Conservation (phyloP, 2,329 filamentous ascomycete genomes). For the Paramyrothecium roridum region DNA sequence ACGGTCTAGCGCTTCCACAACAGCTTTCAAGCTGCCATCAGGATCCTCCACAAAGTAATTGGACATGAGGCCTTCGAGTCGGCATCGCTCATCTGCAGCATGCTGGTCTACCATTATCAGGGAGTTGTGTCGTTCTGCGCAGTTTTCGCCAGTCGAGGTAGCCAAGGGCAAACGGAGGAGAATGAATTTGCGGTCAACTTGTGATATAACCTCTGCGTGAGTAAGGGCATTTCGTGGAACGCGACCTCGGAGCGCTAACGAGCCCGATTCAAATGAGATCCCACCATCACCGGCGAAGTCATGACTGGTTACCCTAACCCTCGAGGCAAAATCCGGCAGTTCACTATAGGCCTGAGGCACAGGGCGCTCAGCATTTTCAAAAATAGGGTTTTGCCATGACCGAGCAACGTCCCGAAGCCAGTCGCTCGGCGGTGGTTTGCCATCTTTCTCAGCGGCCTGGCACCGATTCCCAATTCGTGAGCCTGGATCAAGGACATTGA, state of each 20-base stretch:
- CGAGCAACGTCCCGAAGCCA: slow-evolving; percentile 62
- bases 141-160: background rate
- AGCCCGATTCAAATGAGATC: slow-evolving; percentile 25
- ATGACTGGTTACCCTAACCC: slow-evolving; percentile 18
- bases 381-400: slow-evolving; percentile 75
- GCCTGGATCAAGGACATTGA: too few relatives aligned
- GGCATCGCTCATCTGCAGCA: slow-evolving; percentile 85
- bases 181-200: slow-evolving; percentile 90
- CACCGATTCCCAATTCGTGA: too few relatives aligned
- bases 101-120: slow-evolving; percentile 89
- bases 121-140: slow-evolving; percentile 34
- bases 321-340: slow-evolving; percentile 31
- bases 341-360: slow-evolving; percentile 39
- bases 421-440: slow-evolving; percentile 17
- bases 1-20: slow-evolving; percentile 39
- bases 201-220: slow-evolving; percentile 65
- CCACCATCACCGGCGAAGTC: slow-evolving; percentile 2
- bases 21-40: slow-evolving; percentile 10
- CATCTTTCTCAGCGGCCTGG: slow-evolving; percentile 1
- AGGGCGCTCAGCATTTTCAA: slow-evolving; percentile 44
- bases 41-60: slow-evolving; percentile 38
- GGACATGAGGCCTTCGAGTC: slow-evolving; percentile 69
- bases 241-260: slow-evolving; percentile 30
- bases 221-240: slow-evolving; percentile 62
- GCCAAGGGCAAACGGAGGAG: slow-evolving; percentile 55